Evolutionary conservation across 805 yeast species (phyloP).

Genomic region (Pichia cabralensis): DNA sequence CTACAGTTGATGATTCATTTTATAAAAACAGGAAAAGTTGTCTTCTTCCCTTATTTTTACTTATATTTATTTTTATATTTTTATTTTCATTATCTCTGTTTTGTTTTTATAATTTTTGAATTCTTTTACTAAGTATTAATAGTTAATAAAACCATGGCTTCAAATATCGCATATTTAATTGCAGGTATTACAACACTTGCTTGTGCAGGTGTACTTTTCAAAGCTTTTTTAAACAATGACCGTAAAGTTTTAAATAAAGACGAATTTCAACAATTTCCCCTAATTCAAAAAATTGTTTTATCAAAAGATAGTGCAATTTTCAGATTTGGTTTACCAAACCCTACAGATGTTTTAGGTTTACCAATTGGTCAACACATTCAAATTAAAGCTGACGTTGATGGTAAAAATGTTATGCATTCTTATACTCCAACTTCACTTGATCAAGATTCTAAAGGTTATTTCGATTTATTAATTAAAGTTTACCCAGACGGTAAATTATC

Average conservation of each 20-base stretch:
- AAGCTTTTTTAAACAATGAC: slow-evolving; percentile 15
- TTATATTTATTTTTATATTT: no score
- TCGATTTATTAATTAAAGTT: slow-evolving; percentile 77
- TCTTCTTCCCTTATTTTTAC: no score
- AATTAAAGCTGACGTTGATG: slow-evolving; percentile 64
- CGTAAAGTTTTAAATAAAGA: slow-evolving; percentile 49
- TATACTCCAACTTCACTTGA: slow-evolving; percentile 86
- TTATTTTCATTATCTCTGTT: no score
- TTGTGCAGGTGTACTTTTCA: no score
- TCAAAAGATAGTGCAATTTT: slow-evolving; percentile 77
- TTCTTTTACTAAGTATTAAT: no score
- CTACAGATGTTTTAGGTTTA: slow-evolving; percentile 67
- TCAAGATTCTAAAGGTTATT: slow-evolving; percentile 61
- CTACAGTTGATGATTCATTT: no score
- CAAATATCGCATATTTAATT: neutral
- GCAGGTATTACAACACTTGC: slow-evolving; percentile 13
- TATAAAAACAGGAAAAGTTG: no score
- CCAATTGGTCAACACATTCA: slow-evolving; percentile 94
- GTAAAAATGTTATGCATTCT: slow-evolving; percentile 72
- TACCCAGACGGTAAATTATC: slow-evolving; percentile 84
- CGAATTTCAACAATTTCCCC: slow-evolving; percentile 67
- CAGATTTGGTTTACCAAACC: slow-evolving; percentile 72
- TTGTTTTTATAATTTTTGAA: no score
- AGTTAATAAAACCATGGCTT: neutral
- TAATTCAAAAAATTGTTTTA: slow-evolving; percentile 64